These are phyloP conservation scores for Lindgomyces ingoldianus DNA, from an alignment of 495 filamentous ascomycete species.

Conservation along the genomic window DNA sequence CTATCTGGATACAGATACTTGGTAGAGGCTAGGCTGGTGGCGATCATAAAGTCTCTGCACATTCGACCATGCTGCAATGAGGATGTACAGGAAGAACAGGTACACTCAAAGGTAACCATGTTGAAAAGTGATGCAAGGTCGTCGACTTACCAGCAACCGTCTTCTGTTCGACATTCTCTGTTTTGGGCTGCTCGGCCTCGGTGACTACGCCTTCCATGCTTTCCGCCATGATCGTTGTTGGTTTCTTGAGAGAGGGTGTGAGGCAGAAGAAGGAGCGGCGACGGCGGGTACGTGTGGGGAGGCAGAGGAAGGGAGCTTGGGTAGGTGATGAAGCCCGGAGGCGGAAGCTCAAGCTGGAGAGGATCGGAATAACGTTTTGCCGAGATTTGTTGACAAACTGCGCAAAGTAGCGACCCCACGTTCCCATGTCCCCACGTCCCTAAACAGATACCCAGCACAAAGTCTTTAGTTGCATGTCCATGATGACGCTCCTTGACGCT, in stretches of 20 bases:
- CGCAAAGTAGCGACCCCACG: too few relatives aligned
- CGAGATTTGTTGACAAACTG: constrained; percentile 25
- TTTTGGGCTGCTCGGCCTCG: constrained; percentile 25
- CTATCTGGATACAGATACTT: constrained; percentile 27
- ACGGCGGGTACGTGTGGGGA: not conserved
- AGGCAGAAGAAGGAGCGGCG: constrained; percentile 20
- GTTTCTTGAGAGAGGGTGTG: not conserved
- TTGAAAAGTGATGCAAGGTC: not conserved
- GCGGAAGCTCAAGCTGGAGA: constrained; percentile 23
- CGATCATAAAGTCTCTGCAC: constrained; percentile 29
- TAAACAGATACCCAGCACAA: not conserved
- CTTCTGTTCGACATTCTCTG: constrained; percentile 37
- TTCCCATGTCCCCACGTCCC: not conserved
- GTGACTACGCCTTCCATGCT: constrained; percentile 47
- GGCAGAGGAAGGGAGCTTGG: not conserved
- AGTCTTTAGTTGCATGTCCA: not conserved
- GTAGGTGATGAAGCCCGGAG: constrained; percentile 15
- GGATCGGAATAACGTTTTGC: constrained; percentile 3
- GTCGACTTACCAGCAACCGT: constrained; percentile 34
- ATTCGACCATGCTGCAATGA: constrained; percentile 14
- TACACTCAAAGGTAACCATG: constrained; percentile 28
- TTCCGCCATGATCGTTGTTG: constrained; percentile 43
- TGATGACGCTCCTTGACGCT: constrained; percentile 71
- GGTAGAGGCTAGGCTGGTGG: constrained; percentile 17
- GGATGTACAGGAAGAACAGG: constrained; percentile 19